Evolutionary conservation across 2,329 filamentous ascomycete genomes (phyloP), one percentile per base, ranked within the genome.

Genomic region (Zelopaecilomyces penicillatus): DNA sequence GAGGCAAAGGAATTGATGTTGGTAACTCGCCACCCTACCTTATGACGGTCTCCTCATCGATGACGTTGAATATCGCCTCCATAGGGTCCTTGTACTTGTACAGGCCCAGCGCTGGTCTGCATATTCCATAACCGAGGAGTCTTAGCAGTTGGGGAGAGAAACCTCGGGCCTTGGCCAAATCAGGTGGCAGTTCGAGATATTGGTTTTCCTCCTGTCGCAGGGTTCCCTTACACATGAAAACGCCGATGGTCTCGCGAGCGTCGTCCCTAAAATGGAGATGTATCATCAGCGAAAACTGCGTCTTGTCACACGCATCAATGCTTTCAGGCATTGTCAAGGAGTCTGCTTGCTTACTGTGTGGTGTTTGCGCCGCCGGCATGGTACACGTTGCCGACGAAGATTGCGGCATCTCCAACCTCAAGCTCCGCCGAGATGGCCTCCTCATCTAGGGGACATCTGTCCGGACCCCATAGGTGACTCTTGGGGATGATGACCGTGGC

Each of bases 401-500:
- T 60, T 30, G 64, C 54, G 5, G 65, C 63, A 33, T 68, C 66
- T 1, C 66, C 65, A 5, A 60, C 50, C n/a, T 67, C 61, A 10
- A 69, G 54, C 41, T 68, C 65, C 1, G 64, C 66, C 0, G 63
- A 58, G 2, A 65, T 52, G 1, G 65, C 63, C 39, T 70, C 67
- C 6, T 65, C 57, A 26, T 62, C 56, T 7, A 59, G 47, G 1
- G 67, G 67, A 5, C 52, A 54, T 0, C 63, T 57, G 1, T 67
- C 62, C 5, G 60, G 55, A 1, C 59, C 64, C 67, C 67, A 70
- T 4, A 66, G 54, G 47, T 70, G 67, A 8, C 60, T 65, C 5
- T 61, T 59, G 0, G 66, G 66, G 34, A 69, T 68, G 2, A 60
- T 63, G n/a, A 66, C 53, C 0, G 66, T 69, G 1, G 65, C 66